Conservation (phyloP, 441 rosid genomes). For the Erodium texanum region DNA sequence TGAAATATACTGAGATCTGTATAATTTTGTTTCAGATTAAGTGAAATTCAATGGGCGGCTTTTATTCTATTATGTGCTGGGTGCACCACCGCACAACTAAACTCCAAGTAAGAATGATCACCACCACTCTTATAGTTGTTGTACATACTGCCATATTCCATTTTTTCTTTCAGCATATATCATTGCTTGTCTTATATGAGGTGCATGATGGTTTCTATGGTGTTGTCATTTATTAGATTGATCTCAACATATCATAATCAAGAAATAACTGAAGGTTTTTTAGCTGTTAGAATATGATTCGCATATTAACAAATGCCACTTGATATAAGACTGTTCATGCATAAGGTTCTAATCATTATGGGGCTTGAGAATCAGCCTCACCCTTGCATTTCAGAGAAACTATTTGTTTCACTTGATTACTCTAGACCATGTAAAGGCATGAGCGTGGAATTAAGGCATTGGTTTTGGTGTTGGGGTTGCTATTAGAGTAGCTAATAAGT, state of each 20-base stretch:
- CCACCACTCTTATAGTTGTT: slow-evolving; percentile 3
- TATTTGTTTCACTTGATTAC: neutral
- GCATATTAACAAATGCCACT: neutral
- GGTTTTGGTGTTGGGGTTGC: neutral
- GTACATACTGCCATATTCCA: slow-evolving; percentile 7
- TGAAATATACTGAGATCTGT: neutral
- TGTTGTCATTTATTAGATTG: slow-evolving; percentile 8
- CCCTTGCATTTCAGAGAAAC: neutral
- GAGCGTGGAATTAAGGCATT: neutral
- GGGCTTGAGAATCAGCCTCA: neutral
- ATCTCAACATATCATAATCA: neutral
- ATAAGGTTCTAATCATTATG: neutral
- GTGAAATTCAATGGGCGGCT: slow-evolving; percentile 93
- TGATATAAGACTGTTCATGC: neutral
- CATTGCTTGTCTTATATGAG: slow-evolving; percentile 14
- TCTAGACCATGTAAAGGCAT: neutral
- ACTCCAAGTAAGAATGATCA: slow-evolving; percentile 53
- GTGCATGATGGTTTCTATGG: neutral
- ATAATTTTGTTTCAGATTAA: slow-evolving; percentile 45
- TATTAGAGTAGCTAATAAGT: neutral
- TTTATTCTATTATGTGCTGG: slow-evolving; percentile 86
- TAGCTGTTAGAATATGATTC: neutral
- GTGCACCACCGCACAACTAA: slow-evolving; percentile 91
- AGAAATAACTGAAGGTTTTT: slow-evolving; percentile 7
- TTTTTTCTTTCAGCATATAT: slow-evolving; percentile 2